phyloP scores from a whole-genome alignment of 345 rosid genomes.

The Durio zibethinus region DNA sequence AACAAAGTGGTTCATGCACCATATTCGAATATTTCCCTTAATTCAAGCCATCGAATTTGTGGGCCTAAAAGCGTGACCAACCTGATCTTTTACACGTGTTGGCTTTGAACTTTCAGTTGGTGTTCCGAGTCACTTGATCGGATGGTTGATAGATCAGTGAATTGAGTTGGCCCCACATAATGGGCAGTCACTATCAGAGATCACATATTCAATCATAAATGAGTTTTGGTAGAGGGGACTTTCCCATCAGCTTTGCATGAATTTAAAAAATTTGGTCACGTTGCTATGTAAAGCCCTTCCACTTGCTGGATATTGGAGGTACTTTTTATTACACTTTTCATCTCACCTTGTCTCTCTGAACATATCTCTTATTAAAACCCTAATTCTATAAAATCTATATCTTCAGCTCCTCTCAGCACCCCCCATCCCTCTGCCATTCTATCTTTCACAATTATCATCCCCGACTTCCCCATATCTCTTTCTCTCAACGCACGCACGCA shows the following conservation, averaged over 20 bases:
- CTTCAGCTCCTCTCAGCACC: constrained; percentile 14
- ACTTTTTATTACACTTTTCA: constrained; percentile 12
- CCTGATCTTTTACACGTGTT: background rate
- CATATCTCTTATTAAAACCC: constrained; percentile 19
- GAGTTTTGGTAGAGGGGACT: constrained; percentile 1
- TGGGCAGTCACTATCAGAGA: constrained; percentile 23
- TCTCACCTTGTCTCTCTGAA: constrained; percentile 21
- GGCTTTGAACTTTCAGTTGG: background rate
- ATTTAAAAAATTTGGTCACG: background rate
- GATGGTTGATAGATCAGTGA: constrained; percentile 11
- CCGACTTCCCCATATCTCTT: constrained; percentile 8
- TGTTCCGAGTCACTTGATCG: constrained; percentile 4
- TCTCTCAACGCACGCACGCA: background rate
- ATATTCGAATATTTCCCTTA: background rate
- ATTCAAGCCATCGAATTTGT: constrained; percentile 1
- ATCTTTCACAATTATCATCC: constrained; percentile 10
- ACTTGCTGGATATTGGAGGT: constrained; percentile 8
- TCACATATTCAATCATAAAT: constrained; percentile 20
- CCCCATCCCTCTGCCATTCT: constrained; percentile 27
- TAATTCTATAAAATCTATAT: constrained; percentile 16
- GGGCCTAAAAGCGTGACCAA: background rate
- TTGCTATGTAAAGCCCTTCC: constrained; percentile 21
- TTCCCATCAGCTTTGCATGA: background rate
- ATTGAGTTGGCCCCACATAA: constrained; percentile 13
- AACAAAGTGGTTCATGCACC: constrained; percentile 17